phyloP scores from a whole-genome alignment of 2,329 filamentous ascomycete species.

The Alternaria sp. region DNA sequence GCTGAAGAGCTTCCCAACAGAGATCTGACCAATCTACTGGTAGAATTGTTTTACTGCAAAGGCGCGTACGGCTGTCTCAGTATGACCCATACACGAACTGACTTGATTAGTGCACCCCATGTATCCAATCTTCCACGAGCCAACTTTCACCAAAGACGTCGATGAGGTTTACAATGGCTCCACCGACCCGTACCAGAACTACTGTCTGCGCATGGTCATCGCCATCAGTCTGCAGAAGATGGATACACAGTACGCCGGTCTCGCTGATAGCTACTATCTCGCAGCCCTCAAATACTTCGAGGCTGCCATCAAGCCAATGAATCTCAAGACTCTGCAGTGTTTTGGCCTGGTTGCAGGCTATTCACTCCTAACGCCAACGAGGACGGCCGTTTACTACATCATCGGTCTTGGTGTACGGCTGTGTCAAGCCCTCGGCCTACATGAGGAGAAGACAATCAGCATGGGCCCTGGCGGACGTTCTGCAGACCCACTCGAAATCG shows the following conservation, averaged over 20 bases:
- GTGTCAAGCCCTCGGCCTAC: slow-evolving; percentile 86
- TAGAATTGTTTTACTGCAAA: slow-evolving; percentile 87
- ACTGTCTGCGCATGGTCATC: slow-evolving; percentile 88
- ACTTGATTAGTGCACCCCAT: slow-evolving; percentile 77
- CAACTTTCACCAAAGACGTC: slow-evolving; percentile 76
- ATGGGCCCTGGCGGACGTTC: slow-evolving; percentile 67
- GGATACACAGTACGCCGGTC: slow-evolving; percentile 85
- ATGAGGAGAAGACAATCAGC: slow-evolving; percentile 87
- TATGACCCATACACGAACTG: slow-evolving; percentile 22
- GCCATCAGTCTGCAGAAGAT: slow-evolving; percentile 95
- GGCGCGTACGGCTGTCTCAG: slow-evolving; percentile 57
- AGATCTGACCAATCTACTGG: slow-evolving; percentile 76
- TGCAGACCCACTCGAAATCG: slow-evolving; percentile 77
- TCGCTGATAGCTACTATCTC: slow-evolving; percentile 94
- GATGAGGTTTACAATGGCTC: slow-evolving; percentile 82
- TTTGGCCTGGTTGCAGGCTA: slow-evolving; percentile 88
- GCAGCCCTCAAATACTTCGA: slow-evolving; percentile 87
- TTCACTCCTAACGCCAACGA: slow-evolving; percentile 88
- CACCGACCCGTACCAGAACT: slow-evolving; percentile 83
- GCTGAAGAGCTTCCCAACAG: slow-evolving; percentile 78
- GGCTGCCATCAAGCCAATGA: slow-evolving; percentile 84
- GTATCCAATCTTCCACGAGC: slow-evolving; percentile 87
- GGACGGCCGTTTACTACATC: slow-evolving; percentile 92
- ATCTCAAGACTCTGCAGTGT: slow-evolving; percentile 89
- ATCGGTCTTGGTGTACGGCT: slow-evolving; percentile 87